Evolutionary conservation across 805 yeast genomes (phyloP), one percentile per base, ranked within the genome.

Genomic region (Yarrowia alimentaria): DNA sequence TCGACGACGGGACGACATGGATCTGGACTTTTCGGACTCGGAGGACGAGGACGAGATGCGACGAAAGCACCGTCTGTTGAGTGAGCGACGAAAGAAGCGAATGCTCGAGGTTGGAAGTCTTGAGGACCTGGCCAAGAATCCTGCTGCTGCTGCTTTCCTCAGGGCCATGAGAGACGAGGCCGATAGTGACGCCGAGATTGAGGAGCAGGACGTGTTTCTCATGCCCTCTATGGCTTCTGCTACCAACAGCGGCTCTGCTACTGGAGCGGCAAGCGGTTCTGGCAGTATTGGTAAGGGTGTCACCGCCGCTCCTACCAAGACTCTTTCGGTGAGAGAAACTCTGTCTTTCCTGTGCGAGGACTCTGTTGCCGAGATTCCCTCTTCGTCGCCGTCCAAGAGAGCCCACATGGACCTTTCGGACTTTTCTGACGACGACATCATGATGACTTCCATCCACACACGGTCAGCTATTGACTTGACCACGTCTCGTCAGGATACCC

Each of bases 101-200:
- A 30, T 43, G 50, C 16, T 43, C 5, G 37, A 43, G n/a, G 37
- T 29, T 16, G 58, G 54, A 9, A 32, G 40, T n/a, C 25, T 59
- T 11, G 51, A 57, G 18, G 57, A 50, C 12, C 21, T 59, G 16
- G 57, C 60, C 10, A 52, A 51, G 31, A 58, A 59, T 35, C 55
- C 51, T 8, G 57, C 55, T 33, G 58, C 61, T 12, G 52, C 54
- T 14, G 62, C 62, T 5, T 59, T 59, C 43, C 38, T 59, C 7
- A 50, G 56, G 11, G 56, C 60, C 12, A 59, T 59, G 43, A 59
- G 56, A 11, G 62, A 59, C 11, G 43, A 31, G n/a, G n/a, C n/a
- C 16, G 34, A 22, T 13, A 22, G 16, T 14, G 32, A 29, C 8
- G 8, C 20, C 1, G 50, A 43, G 21, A 30, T 21, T 17, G 50